Evolutionary conservation across 495 filamentous ascomycete genomes (phyloP), one percentile per base, ranked within the genome.

Genomic region (Xylaria cubensis): DNA sequence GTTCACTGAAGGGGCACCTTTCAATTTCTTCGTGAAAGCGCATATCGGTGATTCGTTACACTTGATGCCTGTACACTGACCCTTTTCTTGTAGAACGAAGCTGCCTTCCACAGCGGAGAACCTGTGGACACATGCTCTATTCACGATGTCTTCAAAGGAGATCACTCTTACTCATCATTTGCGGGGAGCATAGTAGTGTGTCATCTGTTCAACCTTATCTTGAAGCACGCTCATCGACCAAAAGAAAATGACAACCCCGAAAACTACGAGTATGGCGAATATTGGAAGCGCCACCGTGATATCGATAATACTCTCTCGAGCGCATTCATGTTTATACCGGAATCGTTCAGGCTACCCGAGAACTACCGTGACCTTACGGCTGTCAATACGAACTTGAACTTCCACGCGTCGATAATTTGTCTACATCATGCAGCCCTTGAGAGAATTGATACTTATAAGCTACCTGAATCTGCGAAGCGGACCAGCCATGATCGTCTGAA

Each of bases 271-370:
- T 73, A 78, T 51, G 84, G 83, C 26, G 72, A 70, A 34, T 86
- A 80, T 66, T 86, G 84, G 84, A 77, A 81, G 44, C 82, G 83
- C 9, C 84, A 86, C 59, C 77, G 84, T 17, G 79, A 86, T 29
- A 77, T 86, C 50, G 84, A 86, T 74, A 85, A 83, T 24, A 78
- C 71, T 1, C 76, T 86, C 1, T 82, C 82, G 8, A 83, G 76
- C 67, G 76, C 79, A 2, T 86, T 86, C 71, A 84, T 86, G 82
- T 84, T 80, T 67, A 71, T 86, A 6, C 84, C 84, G 4, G 81
- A 82, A 51, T 75, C 72, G 17, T 81, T 84, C 51, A 75, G 83
- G 13, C 70, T 86, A 5, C 82, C 83, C 1, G 72, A 69, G 17
- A 79, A 84, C 66, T 73, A 79, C 41, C 75, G 73, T 9, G 77